Evolutionary conservation across 257 asterid species (phyloP), one percentile per base, ranked within the genome.

Genomic region (Fraxinus pennsylvanica): DNA sequence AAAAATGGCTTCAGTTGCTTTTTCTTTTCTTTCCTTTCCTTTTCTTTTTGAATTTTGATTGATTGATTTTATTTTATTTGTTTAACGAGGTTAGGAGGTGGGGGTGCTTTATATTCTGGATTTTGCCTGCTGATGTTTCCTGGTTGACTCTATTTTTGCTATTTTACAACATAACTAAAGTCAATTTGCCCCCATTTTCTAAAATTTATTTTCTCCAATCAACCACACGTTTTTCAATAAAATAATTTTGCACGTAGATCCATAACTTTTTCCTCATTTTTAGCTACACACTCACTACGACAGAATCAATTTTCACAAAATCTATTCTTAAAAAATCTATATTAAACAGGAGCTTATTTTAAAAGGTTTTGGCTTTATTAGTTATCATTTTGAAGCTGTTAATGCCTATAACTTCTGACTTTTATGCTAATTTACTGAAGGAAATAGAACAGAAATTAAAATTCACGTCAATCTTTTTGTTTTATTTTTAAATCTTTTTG

Each of bases 1-100:
- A 65, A 71, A 30, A 61, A 21, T 41, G 21, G 72, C 77, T 86
- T 52, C 68, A 43, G 30, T 25, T 38, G 63, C 27, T 35, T 29
- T 38, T 68, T n/a, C 33, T 30, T 71, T 72, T 50, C 10, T 43
- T 17, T 25, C 17, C 10, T 43, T 17, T 25, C 15, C 0, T 14
- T 69, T 19, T 21, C 3, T 45, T 45, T 25, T 36, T 36, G 41
- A 38, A 38, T 38, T 41, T 41, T 41, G 4, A 41, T 12, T 22
- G 5, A 25, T 30, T 19, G 12, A 1, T 50, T 50, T 19, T 50
- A 15, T 50, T 50, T 14, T 17, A 3, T 14, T 50, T 38, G 8
- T 36, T 36, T 0, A 41, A 4, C 4, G 6, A 14, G 54, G 59
- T 25, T 15, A 39, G 27, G 43, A 10, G 47, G 4, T 9, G 13